phyloP scores from a whole-genome alignment of 345 rosid genomes.

The Populus tremula region DNA sequence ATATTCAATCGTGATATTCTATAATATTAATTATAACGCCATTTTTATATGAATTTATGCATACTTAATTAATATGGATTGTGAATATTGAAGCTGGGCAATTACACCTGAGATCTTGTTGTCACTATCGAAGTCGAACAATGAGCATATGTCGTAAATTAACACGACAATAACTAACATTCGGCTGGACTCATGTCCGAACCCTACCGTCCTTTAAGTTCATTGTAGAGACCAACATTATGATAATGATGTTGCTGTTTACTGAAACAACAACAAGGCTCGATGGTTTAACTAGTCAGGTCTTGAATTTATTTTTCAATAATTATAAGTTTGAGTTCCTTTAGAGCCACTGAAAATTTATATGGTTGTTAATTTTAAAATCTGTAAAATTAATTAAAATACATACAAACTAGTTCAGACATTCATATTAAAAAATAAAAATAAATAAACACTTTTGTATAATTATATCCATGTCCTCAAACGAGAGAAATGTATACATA shows the following conservation, averaged over 20 bases:
- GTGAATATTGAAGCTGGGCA: background rate
- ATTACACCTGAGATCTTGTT: background rate
- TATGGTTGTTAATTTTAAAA: too few species aligned
- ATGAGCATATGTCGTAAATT: background rate
- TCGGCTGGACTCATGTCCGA: background rate
- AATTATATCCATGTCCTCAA: too few species aligned
- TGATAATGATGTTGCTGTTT: background rate
- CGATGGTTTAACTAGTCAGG: rapidly evolving
- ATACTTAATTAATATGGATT: too few species aligned
- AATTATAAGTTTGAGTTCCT: rapidly evolving
- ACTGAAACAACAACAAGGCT: background rate
- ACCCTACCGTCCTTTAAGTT: background rate
- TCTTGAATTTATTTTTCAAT: too few species aligned
- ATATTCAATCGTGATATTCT: too few species aligned
- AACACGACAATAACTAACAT: background rate
- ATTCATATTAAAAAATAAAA: too few species aligned
- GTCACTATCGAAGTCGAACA: background rate
- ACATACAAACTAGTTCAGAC: rapidly evolving
- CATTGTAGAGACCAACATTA: background rate
- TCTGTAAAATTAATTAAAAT: rapidly evolving
- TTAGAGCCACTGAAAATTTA: rapidly evolving
- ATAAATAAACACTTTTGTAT: too few species aligned
- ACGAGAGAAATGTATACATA: too few species aligned
- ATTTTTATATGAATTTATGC: background rate
- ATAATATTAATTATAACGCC: too few species aligned